These are phyloP conservation scores for Triticum turgidum DNA, from an alignment of 176 grass and related monocot species.

Conservation along the genomic window DNA sequence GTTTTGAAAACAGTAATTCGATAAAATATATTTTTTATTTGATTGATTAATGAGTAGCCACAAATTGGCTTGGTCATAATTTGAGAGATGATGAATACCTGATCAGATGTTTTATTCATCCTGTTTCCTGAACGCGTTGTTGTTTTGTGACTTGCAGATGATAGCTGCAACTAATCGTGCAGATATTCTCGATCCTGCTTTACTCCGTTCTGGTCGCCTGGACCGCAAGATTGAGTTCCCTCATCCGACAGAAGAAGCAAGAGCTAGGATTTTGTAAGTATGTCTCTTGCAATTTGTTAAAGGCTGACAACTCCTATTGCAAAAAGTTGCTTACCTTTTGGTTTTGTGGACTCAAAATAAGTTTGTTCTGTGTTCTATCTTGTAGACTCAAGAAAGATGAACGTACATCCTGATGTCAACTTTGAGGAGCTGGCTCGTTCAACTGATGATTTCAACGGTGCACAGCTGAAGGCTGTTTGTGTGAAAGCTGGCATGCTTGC, in stretches of 20 bases:
- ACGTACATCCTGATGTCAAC: slow-evolving; percentile 86
- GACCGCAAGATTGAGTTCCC: slow-evolving; percentile 86
- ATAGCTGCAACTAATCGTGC: slow-evolving; percentile 85
- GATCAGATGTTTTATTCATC: background rate
- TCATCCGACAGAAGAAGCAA: slow-evolving; percentile 64
- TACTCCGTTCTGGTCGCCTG: slow-evolving; percentile 72
- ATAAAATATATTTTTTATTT: background rate
- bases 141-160: slow-evolving; percentile 35
- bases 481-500: slow-evolving; percentile 95
- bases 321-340: background rate
- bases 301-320: background rate
- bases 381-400: slow-evolving; percentile 93
- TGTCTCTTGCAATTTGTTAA: background rate
- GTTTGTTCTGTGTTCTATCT: background rate
- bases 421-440: slow-evolving; percentile 86
- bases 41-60: background rate
- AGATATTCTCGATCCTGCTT: slow-evolving; percentile 75
- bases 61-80: background rate
- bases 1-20: background rate
- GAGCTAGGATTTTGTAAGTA: slow-evolving; percentile 78
- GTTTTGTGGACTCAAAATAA: slow-evolving; percentile 3
- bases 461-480: slow-evolving; percentile 90
- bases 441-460: slow-evolving; percentile 72
- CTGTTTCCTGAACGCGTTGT: background rate
- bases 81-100: background rate